Percentiles rank a stretch among this genome's conserved stretches.
Evolutionary conservation across 352 stramenopile species (phyloP).

Genomic region (Blastocystis sp.): DNA sequence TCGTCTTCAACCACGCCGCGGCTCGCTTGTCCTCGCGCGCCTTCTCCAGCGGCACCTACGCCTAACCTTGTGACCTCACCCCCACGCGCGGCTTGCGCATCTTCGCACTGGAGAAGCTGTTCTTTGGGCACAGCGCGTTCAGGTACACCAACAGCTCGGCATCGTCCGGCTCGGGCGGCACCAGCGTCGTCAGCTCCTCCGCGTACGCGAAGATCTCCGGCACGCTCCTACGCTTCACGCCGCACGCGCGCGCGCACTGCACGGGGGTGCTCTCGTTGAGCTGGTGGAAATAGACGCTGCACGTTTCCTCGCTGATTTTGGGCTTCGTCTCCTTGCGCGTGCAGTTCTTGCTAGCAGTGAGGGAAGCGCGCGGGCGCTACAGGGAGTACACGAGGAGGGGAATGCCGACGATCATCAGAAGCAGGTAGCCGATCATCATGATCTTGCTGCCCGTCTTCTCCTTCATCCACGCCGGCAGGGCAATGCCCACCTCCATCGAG

Average conservation of each 20-base stretch:
- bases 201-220: constrained; percentile 45
- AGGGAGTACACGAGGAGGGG: constrained; percentile 42
- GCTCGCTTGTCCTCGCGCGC: constrained; percentile 4
- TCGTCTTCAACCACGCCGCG: constrained; percentile 26
- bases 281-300: constrained; percentile 5
- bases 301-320: constrained; percentile 48
- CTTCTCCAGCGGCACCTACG: constrained; percentile 47
- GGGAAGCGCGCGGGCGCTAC: not conserved
- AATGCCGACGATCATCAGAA: constrained; percentile 58
- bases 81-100: constrained; percentile 20
- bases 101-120: not conserved
- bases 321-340: constrained; percentile 23
- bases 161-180: constrained; percentile 3
- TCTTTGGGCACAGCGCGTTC: constrained; percentile 42
- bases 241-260: not conserved
- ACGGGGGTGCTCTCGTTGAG: constrained; percentile 43
- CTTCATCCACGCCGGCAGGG: constrained; percentile 36
- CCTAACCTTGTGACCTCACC: not conserved
- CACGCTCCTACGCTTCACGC: not conserved
- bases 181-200: constrained; percentile 34
- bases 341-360: not conserved
- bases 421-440: constrained; percentile 51
- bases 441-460: constrained; percentile 23
- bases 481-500: constrained; percentile 40
- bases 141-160: not conserved